These are phyloP conservation scores for Aspergillus sp. DNA, from an alignment of 2,329 filamentous ascomycete genomes.

Conservation along the genomic window DNA sequence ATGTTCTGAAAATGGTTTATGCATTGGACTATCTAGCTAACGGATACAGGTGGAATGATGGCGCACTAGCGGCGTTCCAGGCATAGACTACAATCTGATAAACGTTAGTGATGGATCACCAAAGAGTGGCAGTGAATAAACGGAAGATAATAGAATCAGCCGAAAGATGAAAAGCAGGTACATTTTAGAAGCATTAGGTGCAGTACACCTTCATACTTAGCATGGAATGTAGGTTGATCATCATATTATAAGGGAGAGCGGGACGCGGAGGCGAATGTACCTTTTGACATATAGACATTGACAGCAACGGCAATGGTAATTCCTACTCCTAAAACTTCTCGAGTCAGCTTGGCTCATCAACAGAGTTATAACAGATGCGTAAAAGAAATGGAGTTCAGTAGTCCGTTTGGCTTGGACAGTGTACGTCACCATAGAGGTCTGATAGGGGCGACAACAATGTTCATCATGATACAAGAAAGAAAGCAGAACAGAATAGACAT, in stretches of 20 bases:
- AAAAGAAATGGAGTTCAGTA: slow-evolving; percentile 42
- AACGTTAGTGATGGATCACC: slow-evolving; percentile 16
- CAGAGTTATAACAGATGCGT: slow-evolving; percentile 9
- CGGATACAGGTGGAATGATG: slow-evolving; percentile 44
- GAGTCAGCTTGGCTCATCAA: slow-evolving; percentile 25
- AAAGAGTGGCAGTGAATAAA: slow-evolving; percentile 24
- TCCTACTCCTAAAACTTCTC: slow-evolving; percentile 17
- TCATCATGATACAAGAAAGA: slow-evolving; percentile 51
- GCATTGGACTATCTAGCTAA: slow-evolving; percentile 19
- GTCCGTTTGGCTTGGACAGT: slow-evolving; percentile 63
- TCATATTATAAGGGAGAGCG: slow-evolving; percentile 39
- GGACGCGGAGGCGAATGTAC: slow-evolving; percentile 20
- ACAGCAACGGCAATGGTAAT: neutral
- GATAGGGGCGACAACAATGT: slow-evolving; percentile 64
- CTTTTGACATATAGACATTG: slow-evolving; percentile 11
- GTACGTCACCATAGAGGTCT: slow-evolving; percentile 60
- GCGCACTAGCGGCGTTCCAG: slow-evolving; percentile 44
- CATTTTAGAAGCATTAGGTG: slow-evolving; percentile 55
- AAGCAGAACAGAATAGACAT: slow-evolving; percentile 18
- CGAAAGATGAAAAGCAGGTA: slow-evolving; percentile 67
- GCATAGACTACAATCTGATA: slow-evolving; percentile 24
- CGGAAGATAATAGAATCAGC: slow-evolving; percentile 45
- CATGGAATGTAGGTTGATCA: slow-evolving; percentile 60
- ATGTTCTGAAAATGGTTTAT: slow-evolving; percentile 12
- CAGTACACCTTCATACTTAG: slow-evolving; percentile 58